A percentile compares a stretch with the other conserved stretches of the same genome.
Conservation (phyloP, 768 basidiomycete species). For the Rhodotorula babjevae region DNA sequence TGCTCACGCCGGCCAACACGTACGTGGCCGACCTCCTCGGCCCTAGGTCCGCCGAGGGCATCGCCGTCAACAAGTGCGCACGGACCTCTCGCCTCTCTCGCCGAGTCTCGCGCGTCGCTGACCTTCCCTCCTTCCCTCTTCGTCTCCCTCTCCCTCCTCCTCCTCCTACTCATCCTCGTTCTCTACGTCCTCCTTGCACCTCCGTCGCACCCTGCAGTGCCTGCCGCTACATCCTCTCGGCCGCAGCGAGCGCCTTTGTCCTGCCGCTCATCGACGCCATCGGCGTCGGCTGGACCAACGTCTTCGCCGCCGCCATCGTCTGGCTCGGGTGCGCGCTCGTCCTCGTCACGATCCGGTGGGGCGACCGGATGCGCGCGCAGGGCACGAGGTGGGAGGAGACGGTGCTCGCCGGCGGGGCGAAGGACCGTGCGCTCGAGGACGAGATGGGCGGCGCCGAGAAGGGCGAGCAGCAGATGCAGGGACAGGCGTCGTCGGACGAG, state of each 20-base stretch:
- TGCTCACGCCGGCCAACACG: constrained; percentile 9
- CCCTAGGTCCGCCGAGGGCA: constrained; percentile 31
- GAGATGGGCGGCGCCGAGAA: neutral
- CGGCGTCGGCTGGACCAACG: constrained; percentile 48
- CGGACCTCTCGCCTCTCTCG: too few species aligned
- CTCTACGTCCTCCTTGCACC: neutral
- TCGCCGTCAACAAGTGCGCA: constrained; percentile 47
- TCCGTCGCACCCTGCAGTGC: neutral
- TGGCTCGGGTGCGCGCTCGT: constrained; percentile 32
- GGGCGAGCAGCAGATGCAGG: neutral
- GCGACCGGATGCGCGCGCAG: constrained; percentile 6
- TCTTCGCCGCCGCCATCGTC: constrained; percentile 42
- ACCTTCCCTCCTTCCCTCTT: too few species aligned
- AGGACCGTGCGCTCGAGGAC: neutral
- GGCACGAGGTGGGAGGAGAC: constrained; percentile 7
- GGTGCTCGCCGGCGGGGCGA: neutral
- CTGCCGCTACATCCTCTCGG: constrained; percentile 34
- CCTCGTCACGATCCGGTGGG: constrained; percentile 16
- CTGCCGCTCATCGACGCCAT: constrained; percentile 47
- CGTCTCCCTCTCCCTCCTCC: too few species aligned
- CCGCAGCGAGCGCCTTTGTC: constrained; percentile 47
- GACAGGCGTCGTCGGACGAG: neutral
- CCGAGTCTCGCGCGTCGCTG: too few species aligned
- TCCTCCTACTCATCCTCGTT: too few species aligned
- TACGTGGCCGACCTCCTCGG: constrained; percentile 18